Base-by-base conservation (phyloP, 106 monocot genomes). In the Xerophyta viscosa region DNA sequence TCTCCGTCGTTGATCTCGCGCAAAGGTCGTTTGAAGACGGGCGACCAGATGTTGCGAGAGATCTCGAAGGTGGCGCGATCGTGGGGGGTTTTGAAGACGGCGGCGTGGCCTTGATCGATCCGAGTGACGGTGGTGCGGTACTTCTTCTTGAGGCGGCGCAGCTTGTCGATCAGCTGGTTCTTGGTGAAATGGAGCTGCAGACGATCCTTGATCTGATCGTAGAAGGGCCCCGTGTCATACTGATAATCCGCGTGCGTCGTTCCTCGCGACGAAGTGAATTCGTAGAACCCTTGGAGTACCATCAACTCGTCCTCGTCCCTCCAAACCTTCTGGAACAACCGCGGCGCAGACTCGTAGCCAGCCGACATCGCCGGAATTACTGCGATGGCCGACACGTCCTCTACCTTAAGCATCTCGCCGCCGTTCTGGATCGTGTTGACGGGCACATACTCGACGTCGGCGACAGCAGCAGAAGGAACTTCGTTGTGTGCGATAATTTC, bases 201-300 rank as follows among this genome's bases (percentile, higher is more conserved):
- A 48, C 66, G 65, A 29, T 71, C 67, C 58, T 66, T 71, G 70
- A 91, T 99, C 77, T 90, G 86, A 42, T 99, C 90, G 68, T 90
- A 90, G 74, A 99, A 99, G 24, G 98, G 98, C 0, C 90, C 90
- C 9, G 98, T 99, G 50, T 90, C 98, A 65, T 98, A 86, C 70
- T 99, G 90, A 68, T 90, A 86, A 1, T 77, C 74, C 2, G 86
- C 77, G 64, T 82, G 77, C 13, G 79, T 76, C 25, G 89, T 77
- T 29, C 90, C 83, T 21, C 90, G 73, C 67, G 73, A 76, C 6
- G 77, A 56, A 18, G 82, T 90, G 79, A 99, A 99, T 44, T 90
- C 98, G 29, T 79, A 63, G 66, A 86, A 94, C 9, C 87, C 84
- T 24, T 75, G 71, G 4, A 94, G 67, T 45, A 94, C 88, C 25